Evolutionary conservation across 116 monocot species (phyloP), one percentile per base, ranked within the genome.

Genomic region (Papilionanthe hybrid): DNA sequence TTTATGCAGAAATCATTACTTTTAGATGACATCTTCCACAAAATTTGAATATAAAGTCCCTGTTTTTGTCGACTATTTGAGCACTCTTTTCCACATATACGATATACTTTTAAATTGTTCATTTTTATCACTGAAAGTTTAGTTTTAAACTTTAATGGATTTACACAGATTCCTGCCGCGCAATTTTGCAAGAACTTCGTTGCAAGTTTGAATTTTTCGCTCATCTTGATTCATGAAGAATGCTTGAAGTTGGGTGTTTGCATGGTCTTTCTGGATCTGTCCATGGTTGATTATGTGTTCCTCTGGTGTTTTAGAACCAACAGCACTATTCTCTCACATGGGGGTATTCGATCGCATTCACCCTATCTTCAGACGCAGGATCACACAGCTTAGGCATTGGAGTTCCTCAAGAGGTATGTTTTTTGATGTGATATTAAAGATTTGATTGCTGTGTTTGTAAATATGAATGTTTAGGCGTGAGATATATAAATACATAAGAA

Each of bases 321-420:
- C 7, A 23, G 17, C 48, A 2, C 42, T 44, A 72, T 69, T 86
- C 42, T 55, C 58, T 47, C 37, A 28, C 75, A 80, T 86, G 84
- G 82, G 77, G 69, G 81, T 76, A 58, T 79, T 88, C 49, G 82
- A 82, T 74, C 68, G 79, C 45, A 80, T 86, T 53, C 63, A 69
- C 72, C 84, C 84, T 73, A 41, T 78, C 43, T 45, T 83, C 78
- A 75, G 72, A 48, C 44, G 29, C 78, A 84, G 75, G 66, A 72
- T 86, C 18, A 81, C 82, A 74, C 78, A 69, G 67, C 47, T 81
- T 8, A 8, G 10, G 30, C 42, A 71, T 75, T 60, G 47, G 56
- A 83, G 77, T 63, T 9, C 15, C 77, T 67, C 28, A 53, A 83
- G 29, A 47, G 81, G 78, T 85, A 57, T 53, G 53, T n/a, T n/a